These are phyloP conservation scores for Hypomontagnella submonticulosa DNA, from an alignment of 495 filamentous ascomycete species.

Conservation along the genomic window DNA sequence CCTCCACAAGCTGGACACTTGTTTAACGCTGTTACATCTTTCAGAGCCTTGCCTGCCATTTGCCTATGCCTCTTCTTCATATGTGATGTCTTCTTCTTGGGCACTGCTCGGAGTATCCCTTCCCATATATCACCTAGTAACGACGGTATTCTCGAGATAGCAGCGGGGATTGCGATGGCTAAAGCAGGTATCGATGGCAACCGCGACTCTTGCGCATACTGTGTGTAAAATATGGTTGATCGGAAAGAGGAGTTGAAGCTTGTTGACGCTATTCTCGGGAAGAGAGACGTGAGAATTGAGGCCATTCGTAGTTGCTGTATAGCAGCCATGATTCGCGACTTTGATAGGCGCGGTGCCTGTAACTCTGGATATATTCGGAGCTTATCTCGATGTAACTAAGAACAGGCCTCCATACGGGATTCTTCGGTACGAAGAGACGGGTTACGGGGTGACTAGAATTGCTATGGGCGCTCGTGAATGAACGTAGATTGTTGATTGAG, in stretches of 20 bases:
- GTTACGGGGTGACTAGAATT: neutral
- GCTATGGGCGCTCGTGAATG: conserved; percentile 2
- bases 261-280: conserved; percentile 52
- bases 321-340: conserved; percentile 55
- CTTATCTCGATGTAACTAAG: neutral
- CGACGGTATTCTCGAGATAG: conserved; percentile 62
- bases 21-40: conserved; percentile 86
- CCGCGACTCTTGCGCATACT: conserved; percentile 51
- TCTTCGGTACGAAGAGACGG: neutral
- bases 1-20: conserved; percentile 89
- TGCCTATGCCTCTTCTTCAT: conserved; percentile 93
- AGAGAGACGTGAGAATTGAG: conserved; percentile 53
- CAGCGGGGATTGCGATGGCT: conserved; percentile 62
- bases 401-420: neutral
- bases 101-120: conserved; percentile 88
- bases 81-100: conserved; percentile 99
- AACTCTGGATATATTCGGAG: neutral
- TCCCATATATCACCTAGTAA: conserved; percentile 87
- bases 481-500: conserved; percentile 9
- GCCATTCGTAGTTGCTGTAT: conserved; percentile 51
- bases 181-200: conserved; percentile 60
- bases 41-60: conserved; percentile 91
- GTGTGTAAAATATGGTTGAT: conserved; percentile 51
- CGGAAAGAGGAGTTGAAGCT: conserved; percentile 53
- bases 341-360: neutral